These are phyloP conservation scores for Immersiella caudata DNA, from an alignment of 495 filamentous ascomycete species.

Conservation along the genomic window DNA sequence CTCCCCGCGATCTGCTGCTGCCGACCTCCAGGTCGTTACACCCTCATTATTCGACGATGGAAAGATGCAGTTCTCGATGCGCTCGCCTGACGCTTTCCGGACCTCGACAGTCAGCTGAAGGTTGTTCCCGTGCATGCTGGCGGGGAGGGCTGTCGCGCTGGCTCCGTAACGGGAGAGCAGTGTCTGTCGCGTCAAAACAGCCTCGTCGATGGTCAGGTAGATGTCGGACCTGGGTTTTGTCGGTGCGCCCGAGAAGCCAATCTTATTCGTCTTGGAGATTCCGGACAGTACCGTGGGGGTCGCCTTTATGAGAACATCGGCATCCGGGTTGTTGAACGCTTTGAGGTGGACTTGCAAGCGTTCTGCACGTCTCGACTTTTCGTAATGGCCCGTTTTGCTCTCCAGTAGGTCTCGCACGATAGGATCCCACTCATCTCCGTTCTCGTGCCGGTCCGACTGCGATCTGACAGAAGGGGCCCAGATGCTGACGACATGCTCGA, in stretches of 20 bases:
- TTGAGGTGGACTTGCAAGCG: constrained; percentile 75
- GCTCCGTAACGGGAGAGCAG: constrained; percentile 77
- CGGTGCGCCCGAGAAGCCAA: constrained; percentile 94
- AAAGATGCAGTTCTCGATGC: constrained; percentile 84
- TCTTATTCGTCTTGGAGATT: constrained; percentile 76
- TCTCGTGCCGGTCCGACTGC: constrained; percentile 55
- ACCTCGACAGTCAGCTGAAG: constrained; percentile 91
- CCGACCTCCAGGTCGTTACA: constrained; percentile 83
- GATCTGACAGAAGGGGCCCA: constrained; percentile 65
- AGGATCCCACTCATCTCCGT: constrained; percentile 71
- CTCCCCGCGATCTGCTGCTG: constrained; percentile 73
- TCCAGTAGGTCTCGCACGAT: constrained; percentile 74
- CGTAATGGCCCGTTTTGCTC: constrained; percentile 71
- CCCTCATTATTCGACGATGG: constrained; percentile 75
- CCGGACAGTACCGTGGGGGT: constrained; percentile 88
- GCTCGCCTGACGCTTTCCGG: constrained; percentile 71
- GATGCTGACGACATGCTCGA: constrained; percentile 75
- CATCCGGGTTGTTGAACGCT: constrained; percentile 73
- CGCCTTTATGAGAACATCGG: constrained; percentile 75
- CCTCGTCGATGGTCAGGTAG: constrained; percentile 81
- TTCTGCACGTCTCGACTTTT: constrained; percentile 69
- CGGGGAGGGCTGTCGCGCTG: constrained; percentile 70
- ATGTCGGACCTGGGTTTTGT: constrained; percentile 89
- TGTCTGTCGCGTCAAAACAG: constrained; percentile 73
- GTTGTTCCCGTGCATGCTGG: constrained; percentile 64